phyloP scores from a whole-genome alignment of 169 alveolate species.

The Ichthyophthirius multifiliis region DNA sequence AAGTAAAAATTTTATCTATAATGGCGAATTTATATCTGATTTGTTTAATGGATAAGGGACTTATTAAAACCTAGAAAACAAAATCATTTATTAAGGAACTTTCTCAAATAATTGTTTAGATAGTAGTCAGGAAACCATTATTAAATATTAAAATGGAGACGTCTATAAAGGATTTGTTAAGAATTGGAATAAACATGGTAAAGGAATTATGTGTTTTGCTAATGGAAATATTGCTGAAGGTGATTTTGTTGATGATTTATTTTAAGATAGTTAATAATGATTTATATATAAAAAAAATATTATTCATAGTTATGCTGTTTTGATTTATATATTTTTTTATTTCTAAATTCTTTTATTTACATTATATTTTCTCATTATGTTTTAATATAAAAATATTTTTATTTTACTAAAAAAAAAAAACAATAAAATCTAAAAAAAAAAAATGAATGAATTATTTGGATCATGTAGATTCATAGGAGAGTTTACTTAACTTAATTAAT shows the following conservation, averaged over 20 bases:
- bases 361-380: no score
- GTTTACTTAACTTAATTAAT: not conserved
- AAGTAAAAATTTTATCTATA: not conserved
- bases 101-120: not conserved
- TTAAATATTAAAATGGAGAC: slow-evolving; percentile 11
- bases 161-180: not conserved
- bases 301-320: no score
- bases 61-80: not conserved
- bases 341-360: no score
- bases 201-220: not conserved
- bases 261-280: no score
- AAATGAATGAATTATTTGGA: no score
- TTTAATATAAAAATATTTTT: no score
- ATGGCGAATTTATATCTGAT: not conserved
- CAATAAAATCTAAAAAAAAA: no score
- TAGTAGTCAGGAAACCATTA: not conserved
- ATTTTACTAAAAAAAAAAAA: no score
- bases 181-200: not conserved
- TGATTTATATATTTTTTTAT: no score
- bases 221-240: not conserved
- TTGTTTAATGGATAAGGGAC: slow-evolving; percentile 1
- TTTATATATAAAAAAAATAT: no score
- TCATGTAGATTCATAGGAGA: not conserved
- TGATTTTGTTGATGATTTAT: not conserved
- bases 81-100: not conserved